Base-by-base conservation (phyloP, 1,284 basidiomycete genomes). In the Amylostereum areolatum region DNA sequence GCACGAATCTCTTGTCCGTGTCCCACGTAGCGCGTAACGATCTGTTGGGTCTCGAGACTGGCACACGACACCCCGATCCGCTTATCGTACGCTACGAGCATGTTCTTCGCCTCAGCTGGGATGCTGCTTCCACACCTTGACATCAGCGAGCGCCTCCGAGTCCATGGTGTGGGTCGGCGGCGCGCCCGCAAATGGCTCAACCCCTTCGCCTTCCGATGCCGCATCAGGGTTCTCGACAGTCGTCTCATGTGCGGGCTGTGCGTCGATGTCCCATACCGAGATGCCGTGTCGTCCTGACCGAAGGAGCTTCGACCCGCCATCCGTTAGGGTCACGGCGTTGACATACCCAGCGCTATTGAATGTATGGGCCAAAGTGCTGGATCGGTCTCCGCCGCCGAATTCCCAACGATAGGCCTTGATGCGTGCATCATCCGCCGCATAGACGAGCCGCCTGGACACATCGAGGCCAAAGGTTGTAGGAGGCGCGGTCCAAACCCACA, bases 21-120 rank as follows among this genome's bases (percentile, higher is more conserved):
- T 1, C 71, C 73, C 2, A 74, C 49, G 51, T 67, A 74, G 7
- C 67, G 58, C 8, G 57, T 50, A 1, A 55, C 63, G 4, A 52
- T 57, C 40, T 62, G 62, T 51, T 2, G 53, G 55, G 34, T 57
- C 49, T 46, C 61, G 7, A 67, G 48, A 47, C 67, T 65, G 4
- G 65, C 34, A 0, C 53, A 49, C 28, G 54, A 47, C 40, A 59
- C 18, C 18, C 18, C 18, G 18, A 18, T 18, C 18, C 18, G 18
- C 18, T 18, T 18, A 18, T 18, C 18, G 18, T 18, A 18, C 18
- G 18, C 18, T 18, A 18, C 18, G 18, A 1, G 18, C 18, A 18
- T 18, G 18, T 18, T 18, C 18, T 18, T 18, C 18, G 18, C 18
- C 18, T 18, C 55, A 48, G 5, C 48, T 47, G 36, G 49, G 39